phyloP scores from a whole-genome alignment of 2,329 filamentous ascomycete species.

The Phyllosticta citrichinensis region DNA sequence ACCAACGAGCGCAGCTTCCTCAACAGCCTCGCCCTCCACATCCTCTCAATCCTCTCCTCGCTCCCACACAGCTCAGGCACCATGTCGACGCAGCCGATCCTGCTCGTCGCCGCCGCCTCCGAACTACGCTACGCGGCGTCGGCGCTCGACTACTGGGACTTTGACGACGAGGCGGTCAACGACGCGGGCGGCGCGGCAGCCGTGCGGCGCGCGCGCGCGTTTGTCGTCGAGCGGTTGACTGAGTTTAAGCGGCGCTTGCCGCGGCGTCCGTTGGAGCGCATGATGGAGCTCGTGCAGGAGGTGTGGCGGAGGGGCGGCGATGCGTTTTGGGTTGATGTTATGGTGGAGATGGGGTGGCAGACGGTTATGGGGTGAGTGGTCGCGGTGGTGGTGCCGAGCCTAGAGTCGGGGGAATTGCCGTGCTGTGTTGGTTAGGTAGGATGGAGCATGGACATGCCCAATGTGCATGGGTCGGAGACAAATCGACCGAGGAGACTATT shows the following conservation, averaged over 20 bases:
- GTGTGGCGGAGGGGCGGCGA: slow-evolving; percentile 40
- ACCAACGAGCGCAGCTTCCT: slow-evolving; percentile 34
- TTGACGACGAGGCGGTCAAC: slow-evolving; percentile 7
- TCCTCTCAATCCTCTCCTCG: slow-evolving; percentile 38
- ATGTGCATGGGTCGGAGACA: too few species aligned
- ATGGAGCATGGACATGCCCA: too few species aligned
- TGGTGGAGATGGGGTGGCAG: slow-evolving; percentile 48
- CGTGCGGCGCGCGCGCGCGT: slow-evolving; percentile 37
- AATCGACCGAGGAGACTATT: too few species aligned
- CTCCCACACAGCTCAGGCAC: slow-evolving; percentile 45
- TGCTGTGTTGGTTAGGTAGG: too few species aligned
- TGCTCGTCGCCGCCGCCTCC: slow-evolving; percentile 41
- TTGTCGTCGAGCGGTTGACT: slow-evolving; percentile 40
- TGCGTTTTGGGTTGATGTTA: slow-evolving; percentile 47
- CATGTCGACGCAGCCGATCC: slow-evolving; percentile 43
- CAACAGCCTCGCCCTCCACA: slow-evolving; percentile 42
- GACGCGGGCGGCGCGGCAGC: slow-evolving; percentile 33
- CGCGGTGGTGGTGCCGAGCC: too few species aligned
- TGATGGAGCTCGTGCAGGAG: slow-evolving; percentile 42
- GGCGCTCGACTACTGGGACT: slow-evolving; percentile 26
- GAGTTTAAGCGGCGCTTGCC: slow-evolving; percentile 38
- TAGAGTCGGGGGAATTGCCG: too few species aligned
- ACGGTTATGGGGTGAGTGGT: slow-evolving; percentile 42
- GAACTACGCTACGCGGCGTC: slow-evolving; percentile 38
- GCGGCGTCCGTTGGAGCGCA: slow-evolving; percentile 41